Conservation (phyloP, 2,329 filamentous ascomycete genomes). For the Cryphonectria parasitica region DNA sequence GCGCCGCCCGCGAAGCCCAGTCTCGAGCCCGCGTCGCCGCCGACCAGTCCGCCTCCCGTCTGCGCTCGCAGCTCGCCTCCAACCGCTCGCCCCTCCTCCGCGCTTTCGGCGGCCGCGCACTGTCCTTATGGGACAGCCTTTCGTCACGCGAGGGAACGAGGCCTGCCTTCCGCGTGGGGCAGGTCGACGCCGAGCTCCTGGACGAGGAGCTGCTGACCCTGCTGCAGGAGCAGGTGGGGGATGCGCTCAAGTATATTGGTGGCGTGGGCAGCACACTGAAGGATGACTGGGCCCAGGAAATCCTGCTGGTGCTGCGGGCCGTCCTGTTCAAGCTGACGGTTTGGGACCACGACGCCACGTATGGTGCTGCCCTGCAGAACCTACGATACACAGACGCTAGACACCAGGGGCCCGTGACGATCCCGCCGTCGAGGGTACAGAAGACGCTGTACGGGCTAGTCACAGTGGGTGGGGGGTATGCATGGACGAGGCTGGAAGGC, state of each 20-base stretch:
- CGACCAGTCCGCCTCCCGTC: slow-evolving; percentile 43
- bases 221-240: slow-evolving; percentile 81
- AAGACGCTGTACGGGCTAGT: slow-evolving; percentile 83
- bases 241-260: slow-evolving; percentile 75
- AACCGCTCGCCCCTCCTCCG: slow-evolving; percentile 58
- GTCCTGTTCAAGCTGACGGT: slow-evolving; percentile 92
- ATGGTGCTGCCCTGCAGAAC: slow-evolving; percentile 91
- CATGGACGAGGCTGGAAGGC: slow-evolving; percentile 89
- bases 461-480: slow-evolving; percentile 86
- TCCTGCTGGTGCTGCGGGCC: slow-evolving; percentile 74
- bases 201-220: slow-evolving; percentile 91
- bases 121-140: slow-evolving; percentile 70
- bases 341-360: slow-evolving; percentile 95
- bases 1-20: slow-evolving; percentile 73
- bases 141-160: slow-evolving; percentile 76
- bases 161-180: slow-evolving; percentile 89
- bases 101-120: slow-evolving; percentile 58
- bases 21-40: slow-evolving; percentile 59
- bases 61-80: slow-evolving; percentile 52
- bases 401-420: slow-evolving; percentile 61
- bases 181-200: slow-evolving; percentile 92
- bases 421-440: slow-evolving; percentile 77
- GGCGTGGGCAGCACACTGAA: slow-evolving; percentile 60
- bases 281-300: slow-evolving; percentile 88
- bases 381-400: slow-evolving; percentile 88